Conservation (phyloP, 495 filamentous ascomycete genomes). For the Aspergillus avenaceus region DNA sequence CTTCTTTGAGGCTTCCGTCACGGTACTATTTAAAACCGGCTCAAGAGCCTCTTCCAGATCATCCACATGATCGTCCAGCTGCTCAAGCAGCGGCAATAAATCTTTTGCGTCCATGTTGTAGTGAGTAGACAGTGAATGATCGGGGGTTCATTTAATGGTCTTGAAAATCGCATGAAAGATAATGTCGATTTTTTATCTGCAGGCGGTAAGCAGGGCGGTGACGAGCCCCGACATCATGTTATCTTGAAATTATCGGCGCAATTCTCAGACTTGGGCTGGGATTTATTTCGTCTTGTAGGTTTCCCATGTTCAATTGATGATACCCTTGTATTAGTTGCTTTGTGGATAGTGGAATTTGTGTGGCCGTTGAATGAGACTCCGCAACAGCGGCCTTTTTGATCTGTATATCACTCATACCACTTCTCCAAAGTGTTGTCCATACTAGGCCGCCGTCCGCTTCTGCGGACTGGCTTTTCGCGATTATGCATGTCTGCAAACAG, state of each 20-base stretch:
- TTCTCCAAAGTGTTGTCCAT: conserved; percentile 34
- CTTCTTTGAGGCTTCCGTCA: conserved; percentile 67
- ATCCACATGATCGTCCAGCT: conserved; percentile 71
- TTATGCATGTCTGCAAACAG: conserved; percentile 7
- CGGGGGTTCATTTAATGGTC: not conserved
- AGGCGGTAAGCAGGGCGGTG: conserved; percentile 21
- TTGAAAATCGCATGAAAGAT: conserved; percentile 4
- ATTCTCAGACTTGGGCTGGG: no score
- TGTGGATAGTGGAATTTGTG: no score
- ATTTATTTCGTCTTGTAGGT: not conserved
- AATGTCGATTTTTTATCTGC: conserved; percentile 15
- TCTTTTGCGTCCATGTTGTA: conserved; percentile 39
- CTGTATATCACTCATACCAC: not conserved
- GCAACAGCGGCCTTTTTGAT: not conserved
- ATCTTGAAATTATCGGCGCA: conserved; percentile 10
- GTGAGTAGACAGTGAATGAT: not conserved
- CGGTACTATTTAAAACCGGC: conserved; percentile 58
- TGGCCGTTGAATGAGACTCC: not conserved
- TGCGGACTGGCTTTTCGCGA: conserved; percentile 28
- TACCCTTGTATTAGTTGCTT: not conserved
- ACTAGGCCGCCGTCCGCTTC: conserved; percentile 33
- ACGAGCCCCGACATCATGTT: not conserved
- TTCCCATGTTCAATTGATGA: not conserved
- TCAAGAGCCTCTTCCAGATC: conserved; percentile 68
- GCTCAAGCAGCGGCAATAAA: conserved; percentile 55